Percentiles rank a stretch among this genome's conserved stretches.
Evolutionary conservation across 1,284 basidiomycete genomes (phyloP).

Genomic region (Melampsora larici-populina): DNA sequence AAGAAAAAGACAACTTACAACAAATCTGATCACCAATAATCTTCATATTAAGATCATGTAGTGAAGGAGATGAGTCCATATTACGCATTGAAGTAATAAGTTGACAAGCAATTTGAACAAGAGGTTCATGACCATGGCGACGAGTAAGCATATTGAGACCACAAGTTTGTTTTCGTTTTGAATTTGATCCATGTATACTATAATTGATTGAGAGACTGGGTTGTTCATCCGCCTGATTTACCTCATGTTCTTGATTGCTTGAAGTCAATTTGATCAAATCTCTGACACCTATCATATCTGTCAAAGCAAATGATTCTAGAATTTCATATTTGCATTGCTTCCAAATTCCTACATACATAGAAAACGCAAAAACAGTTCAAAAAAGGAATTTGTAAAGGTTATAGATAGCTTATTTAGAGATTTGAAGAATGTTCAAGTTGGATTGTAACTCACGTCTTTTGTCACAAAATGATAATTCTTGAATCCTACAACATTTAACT

Average conservation of each 20-base stretch:
- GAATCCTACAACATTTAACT: constrained; percentile 4
- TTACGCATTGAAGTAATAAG: neutral
- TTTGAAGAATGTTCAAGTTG: too few species aligned
- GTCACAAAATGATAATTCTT: constrained; percentile 34
- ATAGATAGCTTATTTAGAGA: too few species aligned
- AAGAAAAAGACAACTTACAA: constrained; percentile 10
- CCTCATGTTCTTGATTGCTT: neutral
- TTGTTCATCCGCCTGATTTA: neutral
- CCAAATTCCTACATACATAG: neutral
- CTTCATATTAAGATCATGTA: constrained; percentile 18
- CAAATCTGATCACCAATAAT: constrained; percentile 27
- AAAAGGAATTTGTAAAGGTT: too few species aligned
- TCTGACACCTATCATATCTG: neutral
- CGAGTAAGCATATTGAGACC: constrained; percentile 26
- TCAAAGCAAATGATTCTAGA: neutral
- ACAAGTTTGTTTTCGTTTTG: neutral
- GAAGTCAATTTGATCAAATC: neutral
- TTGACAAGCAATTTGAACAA: constrained; percentile 22
- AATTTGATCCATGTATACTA: neutral
- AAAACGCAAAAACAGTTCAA: neutral
- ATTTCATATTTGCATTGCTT: neutral
- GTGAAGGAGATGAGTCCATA: neutral
- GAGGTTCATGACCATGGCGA: constrained; percentile 23
- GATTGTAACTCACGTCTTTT: constrained; percentile 12
- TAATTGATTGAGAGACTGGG: neutral